A percentile compares a stretch with the other conserved stretches of the same genome.
phyloP scores from a whole-genome alignment of 352 stramenopile genomes.

The Phytophthora pisi region DNA sequence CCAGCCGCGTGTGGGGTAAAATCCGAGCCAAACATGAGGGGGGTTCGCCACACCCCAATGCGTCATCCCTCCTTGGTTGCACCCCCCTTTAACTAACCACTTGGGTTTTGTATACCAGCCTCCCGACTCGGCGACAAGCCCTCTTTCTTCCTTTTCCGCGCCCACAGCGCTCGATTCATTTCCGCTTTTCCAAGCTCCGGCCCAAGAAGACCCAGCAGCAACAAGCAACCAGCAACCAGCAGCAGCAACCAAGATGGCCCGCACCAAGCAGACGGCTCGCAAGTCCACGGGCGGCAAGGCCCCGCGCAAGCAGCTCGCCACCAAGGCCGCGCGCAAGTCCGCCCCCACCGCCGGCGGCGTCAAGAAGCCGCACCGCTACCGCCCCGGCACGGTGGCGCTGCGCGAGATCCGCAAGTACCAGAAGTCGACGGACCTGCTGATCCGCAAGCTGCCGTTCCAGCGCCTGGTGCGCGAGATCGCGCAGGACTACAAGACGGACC shows the following conservation, averaged over 20 bases:
- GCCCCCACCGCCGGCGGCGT: conserved; percentile 92
- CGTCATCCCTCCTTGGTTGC: conserved; percentile 39
- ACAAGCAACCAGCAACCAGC: neutral
- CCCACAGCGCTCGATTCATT: conserved; percentile 27
- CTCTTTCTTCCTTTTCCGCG: conserved; percentile 4
- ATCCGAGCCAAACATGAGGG: neutral
- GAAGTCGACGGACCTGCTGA: conserved; percentile 94
- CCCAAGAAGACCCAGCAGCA: conserved; percentile 13
- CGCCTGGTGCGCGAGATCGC: conserved; percentile 96
- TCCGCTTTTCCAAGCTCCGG: conserved; percentile 41
- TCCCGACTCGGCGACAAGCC: conserved; percentile 5
- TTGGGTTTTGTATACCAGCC: conserved; percentile 44
- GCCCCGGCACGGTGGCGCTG: conserved; percentile 87
- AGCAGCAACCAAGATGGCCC: conserved; percentile 74
- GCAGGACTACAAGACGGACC: conserved; percentile 96
- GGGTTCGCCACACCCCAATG: conserved; percentile 2
- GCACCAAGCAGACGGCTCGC: conserved; percentile 97
- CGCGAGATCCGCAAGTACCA: conserved; percentile 98
- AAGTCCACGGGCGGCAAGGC: conserved; percentile 96
- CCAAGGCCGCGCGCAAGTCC: conserved; percentile 93
- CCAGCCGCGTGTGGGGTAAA: neutral
- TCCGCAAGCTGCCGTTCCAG: conserved; percentile 97
- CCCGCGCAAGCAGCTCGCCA: conserved; percentile 93
- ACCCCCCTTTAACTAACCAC: conserved; percentile 33
- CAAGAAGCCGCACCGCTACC: conserved; percentile 89